These are phyloP conservation scores for Stachybotrys echinatus DNA, from an alignment of 2,329 filamentous ascomycete genomes.

Conservation along the genomic window DNA sequence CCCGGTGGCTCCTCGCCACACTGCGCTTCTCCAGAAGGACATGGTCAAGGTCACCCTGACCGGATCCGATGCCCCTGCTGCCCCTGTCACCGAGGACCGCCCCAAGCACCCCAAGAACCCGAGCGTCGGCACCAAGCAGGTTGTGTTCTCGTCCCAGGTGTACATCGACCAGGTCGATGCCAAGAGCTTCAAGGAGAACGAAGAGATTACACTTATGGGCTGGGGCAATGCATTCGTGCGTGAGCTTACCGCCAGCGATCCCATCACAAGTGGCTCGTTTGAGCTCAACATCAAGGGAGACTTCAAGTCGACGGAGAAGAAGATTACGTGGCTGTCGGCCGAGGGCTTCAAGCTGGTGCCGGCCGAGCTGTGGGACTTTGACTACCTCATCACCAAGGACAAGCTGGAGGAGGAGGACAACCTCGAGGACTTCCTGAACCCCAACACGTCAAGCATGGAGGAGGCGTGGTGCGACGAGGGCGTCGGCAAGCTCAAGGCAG, in stretches of 20 bases:
- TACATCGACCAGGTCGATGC: slow-evolving; percentile 85
- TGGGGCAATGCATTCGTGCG: slow-evolving; percentile 88
- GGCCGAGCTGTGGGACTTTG: slow-evolving; percentile 88
- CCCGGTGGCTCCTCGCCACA: slow-evolving; percentile 68
- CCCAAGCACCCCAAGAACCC: slow-evolving; percentile 88
- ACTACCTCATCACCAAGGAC: slow-evolving; percentile 93
- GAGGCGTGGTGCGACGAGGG: slow-evolving; percentile 77
- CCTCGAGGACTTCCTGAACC: slow-evolving; percentile 77
- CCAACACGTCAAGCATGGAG: slow-evolving; percentile 67
- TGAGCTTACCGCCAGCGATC: slow-evolving; percentile 51
- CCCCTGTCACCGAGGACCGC: slow-evolving; percentile 65
- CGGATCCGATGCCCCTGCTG: slow-evolving; percentile 61
- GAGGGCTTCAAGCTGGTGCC: slow-evolving; percentile 72
- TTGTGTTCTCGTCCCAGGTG: slow-evolving; percentile 69
- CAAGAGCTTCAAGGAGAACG: slow-evolving; percentile 71
- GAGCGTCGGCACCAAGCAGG: slow-evolving; percentile 78
- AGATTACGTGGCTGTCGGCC: slow-evolving; percentile 86
- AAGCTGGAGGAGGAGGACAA: slow-evolving; percentile 85
- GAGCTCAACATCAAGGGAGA: slow-evolving; percentile 91
- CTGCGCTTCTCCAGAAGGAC: slow-evolving; percentile 65
- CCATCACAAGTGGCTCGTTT: slow-evolving; percentile 66
- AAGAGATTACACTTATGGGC: slow-evolving; percentile 94
- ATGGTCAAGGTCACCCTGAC: slow-evolving; percentile 65
- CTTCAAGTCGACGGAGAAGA: slow-evolving; percentile 93
- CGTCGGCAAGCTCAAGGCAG: slow-evolving; percentile 70